Evolutionary conservation across 1,139 yeast genomes (phyloP), one percentile per base, ranked within the genome.

Genomic region (Protomyces gravidus): DNA sequence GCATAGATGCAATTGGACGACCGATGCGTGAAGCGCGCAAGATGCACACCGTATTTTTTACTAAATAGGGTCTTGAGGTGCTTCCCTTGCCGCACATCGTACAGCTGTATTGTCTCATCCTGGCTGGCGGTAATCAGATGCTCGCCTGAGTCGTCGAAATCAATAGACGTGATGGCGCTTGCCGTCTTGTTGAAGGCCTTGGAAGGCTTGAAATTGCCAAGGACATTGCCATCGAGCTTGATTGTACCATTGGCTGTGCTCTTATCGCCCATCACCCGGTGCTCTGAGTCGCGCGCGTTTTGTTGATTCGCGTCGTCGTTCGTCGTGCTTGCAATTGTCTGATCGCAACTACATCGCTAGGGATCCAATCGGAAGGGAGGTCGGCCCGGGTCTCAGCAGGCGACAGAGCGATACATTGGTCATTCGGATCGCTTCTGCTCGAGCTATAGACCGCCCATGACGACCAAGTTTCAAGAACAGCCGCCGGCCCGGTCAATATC

Each of bases 21-120:
- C 50, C 80, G 78, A 68, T 89, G 96, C 0, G 96, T 84, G 71
- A 92, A 92, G 52, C 83, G 77, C 1, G 96, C 97, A 46, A 88
- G 73, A 68, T 88, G 89, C 61, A 90, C 89, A 0, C 99, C 98
- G 67, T 92, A 92, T 69, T 92, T 92, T 72, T 89, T 92, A 25
- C 95, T 85, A 65, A 82, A 85, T 4, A 88, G 79, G 5, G 89
- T 83, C 59, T 66, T 69, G 68, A 55, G 61, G 27, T 60, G 64
- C 61, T 79, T 76, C 1, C 97, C 97, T 59, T 81, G 78, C 52
- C 82, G 78, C 27, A 84, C 78, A 71, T 90, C 96, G 70, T 89
- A 92, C 21, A 94, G 73, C 68, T 89, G 95, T 66, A 92, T 83
- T 19, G 88, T 79, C 67, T 88, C 90, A 72, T 89, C 95, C 9